Conservation (phyloP, 1,284 basidiomycete genomes). For the Marasmius fiardii region DNA sequence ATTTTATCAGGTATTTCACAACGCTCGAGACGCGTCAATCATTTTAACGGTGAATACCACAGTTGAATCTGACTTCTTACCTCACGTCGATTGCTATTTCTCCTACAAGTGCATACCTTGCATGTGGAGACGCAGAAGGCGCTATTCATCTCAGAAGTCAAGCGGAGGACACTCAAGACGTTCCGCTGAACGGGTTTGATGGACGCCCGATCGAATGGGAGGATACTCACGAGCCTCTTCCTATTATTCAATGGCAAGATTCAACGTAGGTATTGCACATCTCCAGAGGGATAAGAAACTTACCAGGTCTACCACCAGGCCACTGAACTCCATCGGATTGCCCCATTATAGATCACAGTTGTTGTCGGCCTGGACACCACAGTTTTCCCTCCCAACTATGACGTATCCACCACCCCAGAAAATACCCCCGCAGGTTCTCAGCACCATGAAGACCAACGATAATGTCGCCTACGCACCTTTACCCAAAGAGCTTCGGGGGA, state of each 20-base stretch:
- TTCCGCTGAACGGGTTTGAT: constrained; percentile 87
- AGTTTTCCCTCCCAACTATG: constrained; percentile 41
- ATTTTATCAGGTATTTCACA: constrained; percentile 68
- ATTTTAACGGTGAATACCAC: constrained; percentile 13
- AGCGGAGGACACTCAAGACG: constrained; percentile 55
- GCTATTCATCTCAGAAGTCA: constrained; percentile 83
- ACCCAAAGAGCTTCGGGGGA: constrained; percentile 80
- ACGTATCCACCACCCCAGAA: constrained; percentile 65
- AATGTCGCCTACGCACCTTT: constrained; percentile 85
- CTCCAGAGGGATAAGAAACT: not conserved
- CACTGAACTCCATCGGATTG: constrained; percentile 88
- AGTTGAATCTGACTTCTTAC: constrained; percentile 73
- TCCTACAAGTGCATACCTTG: constrained; percentile 85
- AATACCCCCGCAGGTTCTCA: constrained; percentile 77
- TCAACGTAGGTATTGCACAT: constrained; percentile 55
- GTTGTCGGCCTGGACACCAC: constrained; percentile 76
- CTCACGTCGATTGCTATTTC: constrained; percentile 84
- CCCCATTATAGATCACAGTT: constrained; percentile 81
- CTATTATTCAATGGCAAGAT: constrained; percentile 79
- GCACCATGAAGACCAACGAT: constrained; percentile 82
- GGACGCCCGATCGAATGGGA: constrained; percentile 85
- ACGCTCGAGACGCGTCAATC: not conserved
- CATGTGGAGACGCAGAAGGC: constrained; percentile 90
- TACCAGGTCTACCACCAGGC: constrained; percentile 40
- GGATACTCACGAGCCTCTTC: constrained; percentile 67